Evolutionary conservation across 805 yeast genomes (phyloP), one percentile per base, ranked within the genome.

Genomic region (Teunomyces barrocoloradensis): DNA sequence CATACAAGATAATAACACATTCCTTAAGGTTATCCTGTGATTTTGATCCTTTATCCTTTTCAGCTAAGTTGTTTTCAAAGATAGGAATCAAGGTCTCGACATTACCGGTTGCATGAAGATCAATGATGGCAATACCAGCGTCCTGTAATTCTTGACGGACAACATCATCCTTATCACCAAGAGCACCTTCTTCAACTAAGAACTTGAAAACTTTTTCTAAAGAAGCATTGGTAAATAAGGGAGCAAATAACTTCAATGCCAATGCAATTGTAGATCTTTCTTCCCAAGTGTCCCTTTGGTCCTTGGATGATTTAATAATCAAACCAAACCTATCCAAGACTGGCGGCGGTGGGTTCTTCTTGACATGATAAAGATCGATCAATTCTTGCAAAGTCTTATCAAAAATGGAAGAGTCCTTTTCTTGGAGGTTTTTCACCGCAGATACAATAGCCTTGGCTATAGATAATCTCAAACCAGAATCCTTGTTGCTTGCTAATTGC

Each of bases 111-210:
- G 96, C 97, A 54, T 84, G 85, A 1, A 62, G 59, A 36, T 82
- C 77, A 45, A 94, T 81, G 29, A 89, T 74, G 35, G 77, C 81
- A 48, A 88, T 75, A 43, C 96, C 98, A n/a, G 97, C 94, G 46
- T 86, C 92, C 59, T 89, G 90, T 62, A 90, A 76, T 60, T 87
- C 95, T 51, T 83, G 87, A 45, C 94, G 79, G 3, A 89, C 96
- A 44, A 80, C 66, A 0, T 78, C 68, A 49, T 87, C 87, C 48
- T 78, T 75, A 60, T 91, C 98, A 25, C 89, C 90, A 37, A 90
- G 71, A 0, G 92, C 87, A 39, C 78, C 76, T 42, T 75, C 79
- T 13, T 78, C 71, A 25, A 85, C 79, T 45, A 89, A 68, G 62
- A 88, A 89, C 18, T 66, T 64, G 57, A 90, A 79, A n/a, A 89